These are phyloP conservation scores for Saccharomyces hybrid DNA, from an alignment of 1,139 yeast species.

Conservation along the genomic window DNA sequence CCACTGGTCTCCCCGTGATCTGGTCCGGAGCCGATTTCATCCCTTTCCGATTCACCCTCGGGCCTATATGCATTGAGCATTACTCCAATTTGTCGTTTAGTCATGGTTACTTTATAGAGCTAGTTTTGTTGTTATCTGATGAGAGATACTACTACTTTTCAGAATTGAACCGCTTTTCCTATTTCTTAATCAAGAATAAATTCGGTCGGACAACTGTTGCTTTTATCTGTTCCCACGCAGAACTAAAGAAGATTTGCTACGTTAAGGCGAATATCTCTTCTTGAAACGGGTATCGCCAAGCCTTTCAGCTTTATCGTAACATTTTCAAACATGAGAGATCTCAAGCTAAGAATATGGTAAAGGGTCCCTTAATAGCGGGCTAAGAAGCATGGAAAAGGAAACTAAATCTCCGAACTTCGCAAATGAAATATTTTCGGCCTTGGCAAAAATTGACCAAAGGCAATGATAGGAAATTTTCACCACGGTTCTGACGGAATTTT, in stretches of 20 bases:
- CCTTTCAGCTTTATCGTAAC: neutral
- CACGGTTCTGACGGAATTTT: neutral
- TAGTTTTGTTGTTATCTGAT: neutral
- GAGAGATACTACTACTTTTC: neutral
- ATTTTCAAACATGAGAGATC: conserved; percentile 42
- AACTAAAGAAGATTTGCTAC: neutral
- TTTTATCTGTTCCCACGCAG: neutral
- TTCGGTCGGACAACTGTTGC: neutral
- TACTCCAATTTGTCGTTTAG: neutral
- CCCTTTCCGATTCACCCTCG: neutral
- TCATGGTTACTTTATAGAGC: neutral
- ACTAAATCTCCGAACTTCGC: neutral
- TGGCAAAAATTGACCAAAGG: neutral
- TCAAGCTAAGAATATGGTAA: conserved; percentile 45
- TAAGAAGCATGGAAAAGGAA: neutral
- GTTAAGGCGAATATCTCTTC: neutral
- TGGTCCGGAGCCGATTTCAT: neutral
- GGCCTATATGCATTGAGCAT: neutral
- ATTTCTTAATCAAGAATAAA: neutral
- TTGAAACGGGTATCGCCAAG: neutral
- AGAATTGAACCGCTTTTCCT: neutral
- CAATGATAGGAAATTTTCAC: neutral
- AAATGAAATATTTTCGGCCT: neutral
- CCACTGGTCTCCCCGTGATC: neutral
- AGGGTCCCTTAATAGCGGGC: neutral